Base-by-base conservation (phyloP, 768 basidiomycete species). In the Boletus patriciae region DNA sequence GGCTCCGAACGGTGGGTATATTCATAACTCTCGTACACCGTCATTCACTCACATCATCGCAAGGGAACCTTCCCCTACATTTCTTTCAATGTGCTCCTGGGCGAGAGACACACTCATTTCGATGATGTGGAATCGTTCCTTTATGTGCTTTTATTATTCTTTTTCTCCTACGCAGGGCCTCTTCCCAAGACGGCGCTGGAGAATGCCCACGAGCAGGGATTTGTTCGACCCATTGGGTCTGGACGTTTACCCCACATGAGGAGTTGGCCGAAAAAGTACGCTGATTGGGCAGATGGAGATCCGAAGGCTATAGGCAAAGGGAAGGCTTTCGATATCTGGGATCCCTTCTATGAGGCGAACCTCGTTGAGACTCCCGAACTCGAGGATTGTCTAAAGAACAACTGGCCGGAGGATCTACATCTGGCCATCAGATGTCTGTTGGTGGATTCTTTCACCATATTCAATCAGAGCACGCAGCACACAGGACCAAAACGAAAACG, bases 71-170 rank as follows among this genome's bases (percentile, higher is more conserved):
- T 41, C 11, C 60, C 57, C 1, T 64, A 64, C 16, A 59, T 59
- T 25, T 63, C 63, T 1, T 50, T 34, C 19, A 57, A 44, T 7
- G 57, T 61, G 1, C 57, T 61, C 3, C 34, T 63, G 6, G 54
- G 54, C 23, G 6, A 31, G 11, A 34, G 5, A n/a, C 62, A 59
- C 41, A 51, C 60, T 0, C 52, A 50, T 11, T 57, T 48, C 6
- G 53, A 64, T 44, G 59, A 65, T 7, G 42, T 63, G 12, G 62
- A 61, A 8, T 64, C 62, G 2, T 59, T 65, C 25, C 46, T 63
- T 25, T 65, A 63, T 10, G 59, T 63, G 6, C 37, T 62, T 3
- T 29, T 60, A 6, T 21, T 64, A 9, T 62, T 62, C 53, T 59
- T 62, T 42, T 57, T 62, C 21, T 55, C 56, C 0, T 58, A 63